Evolutionary conservation across 306 rosid genomes (phyloP), one percentile per base, ranked within the genome.

Genomic region (Fragaria vesca): DNA sequence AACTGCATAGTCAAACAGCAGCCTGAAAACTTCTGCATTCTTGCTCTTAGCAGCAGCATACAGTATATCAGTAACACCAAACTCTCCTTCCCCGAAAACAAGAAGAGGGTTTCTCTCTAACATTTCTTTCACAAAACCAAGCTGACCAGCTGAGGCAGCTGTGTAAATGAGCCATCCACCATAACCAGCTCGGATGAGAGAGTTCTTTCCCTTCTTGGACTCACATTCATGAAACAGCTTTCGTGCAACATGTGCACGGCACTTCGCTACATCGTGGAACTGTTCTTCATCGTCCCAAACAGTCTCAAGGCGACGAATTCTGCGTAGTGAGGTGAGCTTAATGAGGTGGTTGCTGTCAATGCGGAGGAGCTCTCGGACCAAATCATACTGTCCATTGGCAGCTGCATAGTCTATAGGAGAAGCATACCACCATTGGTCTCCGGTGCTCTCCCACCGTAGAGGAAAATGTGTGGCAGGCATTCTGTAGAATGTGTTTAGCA

Each of bases 371-470:
- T 95, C 97, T 0, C 90, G 87, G 51, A 95, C 99, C 69, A 95
- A 86, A 82, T 95, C 97, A 68, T 92, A 95, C 78, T 91, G 99
- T 21, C 99, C 99, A 60, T 95, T 95, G 0, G 99, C 99, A 3
- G 97, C 99, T 12, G 99, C 99, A 88, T 91, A 95, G 58, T 95
- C 99, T 5, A 95, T 95, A 0, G 99, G 99, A 16, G 97, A 95
- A 51, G 97, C 97, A 79, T 85, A 95, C 99, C 99, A 95, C 99
- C 99, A 95, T 54, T 95, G 98, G 80, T 95, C 99, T 34, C 99
- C 97, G 4, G 98, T 93, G 85, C 99, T 95, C 86, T 95, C 99
- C 99, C 99, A 95, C 26, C 99, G 90, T 46, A 95, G 94, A 62
- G 99, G 98, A 70, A 95, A 93, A 80, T 93, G 68, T 20, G 90